phyloP scores from a whole-genome alignment of 306 rosid genomes.

The Cicer judaicum region DNA sequence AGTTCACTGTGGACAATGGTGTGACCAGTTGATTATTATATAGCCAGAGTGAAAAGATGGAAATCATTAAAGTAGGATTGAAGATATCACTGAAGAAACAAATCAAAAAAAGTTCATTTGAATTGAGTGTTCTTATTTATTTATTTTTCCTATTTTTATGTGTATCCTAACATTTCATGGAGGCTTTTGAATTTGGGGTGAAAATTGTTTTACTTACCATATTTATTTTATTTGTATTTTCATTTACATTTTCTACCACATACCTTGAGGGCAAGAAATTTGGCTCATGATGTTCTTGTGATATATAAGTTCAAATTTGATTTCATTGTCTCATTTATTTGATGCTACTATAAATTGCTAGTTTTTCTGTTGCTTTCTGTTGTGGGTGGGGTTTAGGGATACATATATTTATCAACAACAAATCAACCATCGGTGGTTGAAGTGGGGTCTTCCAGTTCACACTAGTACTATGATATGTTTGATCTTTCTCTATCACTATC shows the following conservation, averaged over 20 bases:
- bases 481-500: slow-evolving; percentile 5
- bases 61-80: slow-evolving; percentile 48
- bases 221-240: slow-evolving; percentile 47
- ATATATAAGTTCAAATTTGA: slow-evolving; percentile 42
- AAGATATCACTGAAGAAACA: slow-evolving; percentile 38
- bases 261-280: slow-evolving; percentile 30
- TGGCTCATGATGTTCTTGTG: slow-evolving; percentile 28
- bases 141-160: slow-evolving; percentile 45
- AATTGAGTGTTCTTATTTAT: slow-evolving; percentile 58
- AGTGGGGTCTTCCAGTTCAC: slow-evolving; percentile 44
- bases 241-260: slow-evolving; percentile 37
- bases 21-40: slow-evolving; percentile 48
- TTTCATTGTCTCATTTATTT: slow-evolving; percentile 15
- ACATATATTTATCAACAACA: neutral
- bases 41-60: slow-evolving; percentile 30
- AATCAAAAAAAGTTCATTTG: slow-evolving; percentile 45
- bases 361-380: neutral
- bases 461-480: neutral
- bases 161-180: slow-evolving; percentile 43
- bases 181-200: slow-evolving; percentile 58
- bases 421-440: slow-evolving; percentile 35
- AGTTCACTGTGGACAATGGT: slow-evolving; percentile 53
- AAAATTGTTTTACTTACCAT: slow-evolving; percentile 43
- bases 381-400: neutral
- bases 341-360: slow-evolving; percentile 14